These are phyloP conservation scores for Suhomyces sp. DNA, from an alignment of 805 yeast species.

Conservation along the genomic window DNA sequence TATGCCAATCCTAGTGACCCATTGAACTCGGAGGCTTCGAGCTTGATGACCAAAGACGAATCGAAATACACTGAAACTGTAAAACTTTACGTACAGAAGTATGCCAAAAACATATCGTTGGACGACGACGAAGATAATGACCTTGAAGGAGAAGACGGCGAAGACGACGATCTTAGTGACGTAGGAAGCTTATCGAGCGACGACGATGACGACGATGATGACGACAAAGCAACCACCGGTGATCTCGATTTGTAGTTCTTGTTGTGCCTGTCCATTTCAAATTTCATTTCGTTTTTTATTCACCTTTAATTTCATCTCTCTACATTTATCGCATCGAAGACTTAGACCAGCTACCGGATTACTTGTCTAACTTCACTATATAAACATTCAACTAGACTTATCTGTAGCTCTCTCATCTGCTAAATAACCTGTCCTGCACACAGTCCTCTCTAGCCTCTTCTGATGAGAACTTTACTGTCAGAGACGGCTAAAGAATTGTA, in stretches of 20 bases:
- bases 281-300: background rate
- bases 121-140: constrained; percentile 43
- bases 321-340: background rate
- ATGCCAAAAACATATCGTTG: constrained; percentile 38
- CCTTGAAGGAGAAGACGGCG: constrained; percentile 31
- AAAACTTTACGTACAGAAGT: constrained; percentile 66
- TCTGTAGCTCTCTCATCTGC: background rate
- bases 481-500: background rate
- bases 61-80: constrained; percentile 66
- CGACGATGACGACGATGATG: constrained; percentile 35
- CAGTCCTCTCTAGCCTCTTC: background rate
- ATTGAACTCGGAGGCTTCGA: constrained; percentile 84
- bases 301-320: background rate
- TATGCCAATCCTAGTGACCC: constrained; percentile 97
- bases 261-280: background rate
- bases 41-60: constrained; percentile 67
- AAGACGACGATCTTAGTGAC: constrained; percentile 43
- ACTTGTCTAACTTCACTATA: background rate
- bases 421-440: background rate
- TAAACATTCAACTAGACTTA: background rate
- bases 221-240: constrained; percentile 15
- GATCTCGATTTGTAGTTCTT: constrained; percentile 5
- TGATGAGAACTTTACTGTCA: background rate
- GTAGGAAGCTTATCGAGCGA: constrained; percentile 51
- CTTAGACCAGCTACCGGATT: background rate